A percentile compares a stretch with the other conserved stretches of the same genome.
Conservation (phyloP, 2,329 filamentous ascomycete species). For the Aspergillus japonicus region DNA sequence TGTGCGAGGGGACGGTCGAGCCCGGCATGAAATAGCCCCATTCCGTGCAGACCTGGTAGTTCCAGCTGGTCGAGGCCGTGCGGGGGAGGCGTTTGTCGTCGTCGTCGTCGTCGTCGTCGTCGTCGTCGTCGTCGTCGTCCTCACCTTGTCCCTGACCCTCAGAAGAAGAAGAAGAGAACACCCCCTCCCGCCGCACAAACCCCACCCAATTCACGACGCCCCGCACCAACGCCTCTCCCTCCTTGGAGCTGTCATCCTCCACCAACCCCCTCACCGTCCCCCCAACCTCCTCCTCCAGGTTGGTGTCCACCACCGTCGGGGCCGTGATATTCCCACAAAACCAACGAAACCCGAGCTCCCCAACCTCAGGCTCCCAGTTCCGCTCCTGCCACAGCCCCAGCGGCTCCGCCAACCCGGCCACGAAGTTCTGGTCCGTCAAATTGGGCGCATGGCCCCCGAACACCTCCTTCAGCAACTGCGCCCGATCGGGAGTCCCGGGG, state of each 20-base stretch:
- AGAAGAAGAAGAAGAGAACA: not conserved
- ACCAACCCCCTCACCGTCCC: not conserved
- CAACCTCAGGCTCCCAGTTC: slow-evolving; percentile 61
- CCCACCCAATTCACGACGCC: not conserved
- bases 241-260: not conserved
- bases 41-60: slow-evolving; percentile 58
- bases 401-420: slow-evolving; percentile 40
- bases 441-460: slow-evolving; percentile 47
- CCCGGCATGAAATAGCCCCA: slow-evolving; percentile 81
- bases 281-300: not conserved
- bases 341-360: slow-evolving; percentile 48
- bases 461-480: slow-evolving; percentile 47
- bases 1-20: slow-evolving; percentile 62
- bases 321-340: slow-evolving; percentile 59
- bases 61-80: slow-evolving; percentile 48
- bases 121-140: not conserved
- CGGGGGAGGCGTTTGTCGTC: not conserved
- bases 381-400: slow-evolving; percentile 54
- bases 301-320: slow-evolving; percentile 8
- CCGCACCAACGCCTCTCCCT: not conserved
- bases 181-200: not conserved
- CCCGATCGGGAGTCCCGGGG: too few relatives aligned
- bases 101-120: too few relatives aligned
- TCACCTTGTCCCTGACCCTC: not conserved
- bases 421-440: slow-evolving; percentile 19